Percentiles rank a stretch among this genome's conserved stretches.
Conservation (phyloP, 305 asterid genomes). For the Fraxinus ornus region DNA sequence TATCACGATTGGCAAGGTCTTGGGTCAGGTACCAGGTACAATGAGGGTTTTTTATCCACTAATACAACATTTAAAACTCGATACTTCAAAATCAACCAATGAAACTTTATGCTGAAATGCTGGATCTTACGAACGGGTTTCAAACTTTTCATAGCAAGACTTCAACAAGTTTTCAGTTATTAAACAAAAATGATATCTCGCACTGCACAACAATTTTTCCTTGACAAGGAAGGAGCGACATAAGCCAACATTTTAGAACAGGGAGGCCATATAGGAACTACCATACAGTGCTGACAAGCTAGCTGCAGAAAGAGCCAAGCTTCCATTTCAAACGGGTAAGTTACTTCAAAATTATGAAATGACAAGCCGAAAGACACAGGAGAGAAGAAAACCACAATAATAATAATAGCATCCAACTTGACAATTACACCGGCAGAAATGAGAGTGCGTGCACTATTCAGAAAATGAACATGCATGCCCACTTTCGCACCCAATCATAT, state of each 20-base stretch:
- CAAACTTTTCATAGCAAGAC: too few species aligned
- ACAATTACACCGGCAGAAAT: neutral
- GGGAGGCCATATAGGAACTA: neutral
- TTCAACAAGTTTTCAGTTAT: too few species aligned
- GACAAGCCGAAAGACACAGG: neutral
- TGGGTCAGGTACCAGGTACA: too few species aligned
- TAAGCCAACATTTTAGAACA: neutral
- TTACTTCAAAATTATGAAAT: neutral
- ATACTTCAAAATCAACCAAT: too few species aligned
- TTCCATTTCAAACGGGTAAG: too few species aligned
- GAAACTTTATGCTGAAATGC: neutral
- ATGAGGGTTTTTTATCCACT: too few species aligned
- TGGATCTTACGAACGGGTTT: neutral
- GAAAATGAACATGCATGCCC: neutral
- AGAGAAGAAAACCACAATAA: neutral
- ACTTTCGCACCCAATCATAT: slow-evolving; percentile 52
- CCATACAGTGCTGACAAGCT: neutral
- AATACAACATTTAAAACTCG: too few species aligned
- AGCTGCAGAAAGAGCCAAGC: too few species aligned
- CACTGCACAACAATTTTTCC: neutral
- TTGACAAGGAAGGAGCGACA: neutral
- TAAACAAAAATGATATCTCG: neutral
- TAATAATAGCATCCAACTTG: neutral
- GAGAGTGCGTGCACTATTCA: neutral
- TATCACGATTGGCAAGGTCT: too few species aligned